Conservation (phyloP, 768 basidiomycete species). For the Trametes villosa region DNA sequence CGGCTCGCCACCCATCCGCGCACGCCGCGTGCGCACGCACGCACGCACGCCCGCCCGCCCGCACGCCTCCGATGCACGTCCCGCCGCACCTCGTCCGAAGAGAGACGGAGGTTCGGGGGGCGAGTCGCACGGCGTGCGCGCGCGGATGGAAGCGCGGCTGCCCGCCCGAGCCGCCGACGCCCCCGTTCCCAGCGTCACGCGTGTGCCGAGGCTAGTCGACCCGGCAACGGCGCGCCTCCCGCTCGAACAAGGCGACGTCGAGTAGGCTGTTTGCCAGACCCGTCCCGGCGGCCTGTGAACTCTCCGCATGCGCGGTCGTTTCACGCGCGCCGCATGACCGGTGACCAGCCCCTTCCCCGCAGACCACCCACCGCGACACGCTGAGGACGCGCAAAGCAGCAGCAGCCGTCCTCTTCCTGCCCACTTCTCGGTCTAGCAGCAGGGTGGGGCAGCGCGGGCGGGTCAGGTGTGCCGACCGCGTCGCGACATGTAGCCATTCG, state of each 20-base stretch:
- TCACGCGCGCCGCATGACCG: conserved; percentile 10
- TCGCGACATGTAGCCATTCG: conserved; percentile 22
- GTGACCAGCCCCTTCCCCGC: conserved; percentile 1
- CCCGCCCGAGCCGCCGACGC: neutral
- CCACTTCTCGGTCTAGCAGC: conserved; percentile 1
- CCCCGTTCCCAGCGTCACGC: conserved; percentile 2
- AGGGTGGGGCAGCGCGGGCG: neutral
- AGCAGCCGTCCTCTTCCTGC: neutral
- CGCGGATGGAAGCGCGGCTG: neutral
- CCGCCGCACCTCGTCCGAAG: neutral
- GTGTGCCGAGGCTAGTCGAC: neutral
- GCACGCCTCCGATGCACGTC: no score
- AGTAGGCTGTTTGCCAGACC: conserved; percentile 2
- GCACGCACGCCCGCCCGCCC: neutral
- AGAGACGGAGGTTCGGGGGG: conserved; percentile 3
- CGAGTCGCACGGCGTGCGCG: conserved; percentile 6
- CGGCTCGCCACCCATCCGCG: conserved; percentile 3
- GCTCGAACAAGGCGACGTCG: conserved; percentile 3
- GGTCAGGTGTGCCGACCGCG: conserved; percentile 13
- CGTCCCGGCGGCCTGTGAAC: neutral
- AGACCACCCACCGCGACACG: neutral
- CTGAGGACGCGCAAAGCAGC: neutral
- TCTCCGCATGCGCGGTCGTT: neutral
- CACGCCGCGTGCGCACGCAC: neutral
- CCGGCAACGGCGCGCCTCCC: conserved; percentile 2